phyloP scores from a whole-genome alignment of 1,284 basidiomycete genomes.

The Malassezia psittaci region DNA sequence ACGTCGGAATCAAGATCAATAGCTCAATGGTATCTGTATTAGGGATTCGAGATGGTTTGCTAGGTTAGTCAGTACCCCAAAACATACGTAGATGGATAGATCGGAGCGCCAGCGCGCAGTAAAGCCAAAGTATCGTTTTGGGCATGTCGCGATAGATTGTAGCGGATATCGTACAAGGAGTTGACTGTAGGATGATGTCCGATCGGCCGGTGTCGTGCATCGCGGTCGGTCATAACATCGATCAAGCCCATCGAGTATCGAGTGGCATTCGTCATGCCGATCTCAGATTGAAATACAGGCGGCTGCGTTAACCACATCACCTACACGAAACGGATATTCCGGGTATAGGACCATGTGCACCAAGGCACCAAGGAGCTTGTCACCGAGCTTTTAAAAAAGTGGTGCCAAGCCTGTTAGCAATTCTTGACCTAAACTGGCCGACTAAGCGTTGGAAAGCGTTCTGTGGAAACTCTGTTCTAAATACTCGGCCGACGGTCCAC shows the following conservation, averaged over 20 bases:
- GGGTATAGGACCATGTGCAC: slow-evolving; percentile 4
- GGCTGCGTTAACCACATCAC: not conserved
- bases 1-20: not conserved
- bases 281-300: not conserved
- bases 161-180: not conserved
- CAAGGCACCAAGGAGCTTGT: not conserved
- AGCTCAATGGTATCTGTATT: not conserved
- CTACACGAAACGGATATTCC: not conserved
- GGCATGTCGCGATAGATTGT: not conserved
- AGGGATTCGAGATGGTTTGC: not conserved
- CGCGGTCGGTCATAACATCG: not conserved
- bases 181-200: not conserved
- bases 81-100: not conserved
- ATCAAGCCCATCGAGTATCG: slow-evolving; percentile 10
- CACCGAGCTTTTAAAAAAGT: too few relatives aligned
- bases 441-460: not conserved
- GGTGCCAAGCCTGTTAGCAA: not conserved
- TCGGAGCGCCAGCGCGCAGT: not conserved
- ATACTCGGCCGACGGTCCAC: not conserved
- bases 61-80: not conserved
- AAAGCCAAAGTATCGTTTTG: not conserved
- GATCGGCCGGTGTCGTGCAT: not conserved
- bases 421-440: not conserved
- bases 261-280: not conserved
- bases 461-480: not conserved